phyloP scores from a whole-genome alignment of 768 basidiomycete species.

The Auriscalpium vulgare region DNA sequence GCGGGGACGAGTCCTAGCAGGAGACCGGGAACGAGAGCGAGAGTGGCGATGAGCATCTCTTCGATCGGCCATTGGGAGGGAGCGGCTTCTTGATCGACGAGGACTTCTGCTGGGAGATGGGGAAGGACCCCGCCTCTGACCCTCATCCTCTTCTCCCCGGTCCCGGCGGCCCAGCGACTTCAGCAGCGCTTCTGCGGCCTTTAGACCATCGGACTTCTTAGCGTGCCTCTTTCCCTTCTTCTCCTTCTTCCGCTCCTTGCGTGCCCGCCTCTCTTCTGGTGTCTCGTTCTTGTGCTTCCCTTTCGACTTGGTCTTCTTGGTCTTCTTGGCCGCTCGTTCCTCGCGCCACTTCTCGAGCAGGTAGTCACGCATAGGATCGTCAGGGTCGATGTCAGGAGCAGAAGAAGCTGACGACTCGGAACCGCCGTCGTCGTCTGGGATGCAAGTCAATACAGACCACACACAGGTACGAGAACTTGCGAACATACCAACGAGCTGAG shows the following conservation, averaged over 20 bases:
- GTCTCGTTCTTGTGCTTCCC: slow-evolving; percentile 66
- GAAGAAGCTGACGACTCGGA: slow-evolving; percentile 64
- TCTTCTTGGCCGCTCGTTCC: slow-evolving; percentile 49
- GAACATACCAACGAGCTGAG: slow-evolving; percentile 50
- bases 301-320: slow-evolving; percentile 53
- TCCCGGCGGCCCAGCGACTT: slow-evolving; percentile 33
- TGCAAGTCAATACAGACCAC: not conserved
- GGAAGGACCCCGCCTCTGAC: not conserved
- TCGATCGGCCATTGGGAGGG: not conserved
- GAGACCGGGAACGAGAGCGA: not conserved
- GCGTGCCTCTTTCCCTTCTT: slow-evolving; percentile 49
- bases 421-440: slow-evolving; percentile 36
- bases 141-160: not conserved
- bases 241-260: slow-evolving; percentile 69
- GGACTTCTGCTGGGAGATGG: not conserved
- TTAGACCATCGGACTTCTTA: slow-evolving; percentile 51
- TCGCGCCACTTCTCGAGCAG: slow-evolving; percentile 69
- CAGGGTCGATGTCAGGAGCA: slow-evolving; percentile 74
- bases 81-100: not conserved
- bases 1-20: not conserved
- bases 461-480: not conserved
- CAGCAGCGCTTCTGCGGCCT: slow-evolving; percentile 61
- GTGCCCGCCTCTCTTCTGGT: slow-evolving; percentile 65
- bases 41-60: not conserved
- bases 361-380: slow-evolving; percentile 97